Conservation (phyloP, 2,329 filamentous ascomycete species). For the Phoma sp. region DNA sequence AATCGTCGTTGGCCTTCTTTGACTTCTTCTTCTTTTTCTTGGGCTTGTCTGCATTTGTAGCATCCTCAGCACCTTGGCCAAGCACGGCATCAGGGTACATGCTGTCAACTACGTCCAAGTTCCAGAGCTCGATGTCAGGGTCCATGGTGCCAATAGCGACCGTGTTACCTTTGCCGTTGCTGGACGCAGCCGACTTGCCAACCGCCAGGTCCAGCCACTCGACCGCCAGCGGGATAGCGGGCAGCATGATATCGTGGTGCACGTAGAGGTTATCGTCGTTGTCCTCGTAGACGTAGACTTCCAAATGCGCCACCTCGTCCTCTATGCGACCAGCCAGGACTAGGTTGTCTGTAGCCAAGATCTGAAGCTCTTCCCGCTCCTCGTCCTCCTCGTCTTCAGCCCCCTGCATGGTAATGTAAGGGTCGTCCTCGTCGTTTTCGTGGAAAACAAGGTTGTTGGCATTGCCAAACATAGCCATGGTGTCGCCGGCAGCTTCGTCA, state of each 20-base stretch:
- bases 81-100: conserved; percentile 98
- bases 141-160: conserved; percentile 97
- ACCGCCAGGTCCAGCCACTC: conserved; percentile 97
- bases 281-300: conserved; percentile 98
- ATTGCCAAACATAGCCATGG: conserved; percentile 93
- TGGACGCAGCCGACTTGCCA: conserved; percentile 61
- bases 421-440: conserved; percentile 91
- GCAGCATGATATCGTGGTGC: conserved; percentile 99
- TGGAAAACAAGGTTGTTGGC: conserved; percentile 93
- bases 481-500: conserved; percentile 71
- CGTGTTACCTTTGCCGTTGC: conserved; percentile 80
- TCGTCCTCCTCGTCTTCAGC: conserved; percentile 77
- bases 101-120: conserved; percentile 92
- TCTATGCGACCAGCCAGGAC: conserved; percentile 92
- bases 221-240: conserved; percentile 90
- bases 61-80: conserved; percentile 65
- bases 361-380: conserved; percentile 91
- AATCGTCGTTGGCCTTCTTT: conserved; percentile 86
- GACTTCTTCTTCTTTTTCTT: conserved; percentile 91
- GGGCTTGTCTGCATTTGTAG: conserved; percentile 61
- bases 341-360: conserved; percentile 90
- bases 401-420: conserved; percentile 87
- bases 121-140: conserved; percentile 98
- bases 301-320: conserved; percentile 94
- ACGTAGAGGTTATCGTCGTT: conserved; percentile 95